phyloP scores from a whole-genome alignment of 2,329 filamentous ascomycete genomes.

The Penicillium sp. region DNA sequence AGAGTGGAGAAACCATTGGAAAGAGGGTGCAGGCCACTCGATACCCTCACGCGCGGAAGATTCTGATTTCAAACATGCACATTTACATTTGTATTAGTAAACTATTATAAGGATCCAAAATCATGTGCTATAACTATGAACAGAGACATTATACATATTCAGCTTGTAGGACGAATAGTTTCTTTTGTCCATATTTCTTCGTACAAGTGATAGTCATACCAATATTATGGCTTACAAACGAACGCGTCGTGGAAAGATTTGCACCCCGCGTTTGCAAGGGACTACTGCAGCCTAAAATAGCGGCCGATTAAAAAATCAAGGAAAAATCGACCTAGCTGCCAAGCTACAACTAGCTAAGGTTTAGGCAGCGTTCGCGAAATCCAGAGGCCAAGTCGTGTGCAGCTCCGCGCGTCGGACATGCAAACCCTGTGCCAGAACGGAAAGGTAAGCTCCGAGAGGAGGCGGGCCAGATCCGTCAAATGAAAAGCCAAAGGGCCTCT shows the following conservation, averaged over 20 bases:
- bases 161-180: too few species aligned
- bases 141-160: not conserved
- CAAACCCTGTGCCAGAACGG: not conserved
- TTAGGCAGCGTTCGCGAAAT: not conserved
- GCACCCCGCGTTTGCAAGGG: slow-evolving; percentile 2
- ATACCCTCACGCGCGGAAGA: not conserved
- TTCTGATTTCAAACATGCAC: not conserved
- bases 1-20: not conserved
- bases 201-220: too few species aligned
- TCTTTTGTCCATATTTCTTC: too few species aligned
- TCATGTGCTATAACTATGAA: not conserved
- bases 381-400: not conserved
- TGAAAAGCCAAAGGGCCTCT: not conserved
- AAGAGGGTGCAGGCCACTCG: not conserved
- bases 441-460: slow-evolving; percentile 1
- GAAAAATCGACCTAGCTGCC: not conserved
- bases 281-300: not conserved
- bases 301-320: not conserved
- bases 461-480: not conserved
- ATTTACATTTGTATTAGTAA: not conserved
- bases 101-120: not conserved
- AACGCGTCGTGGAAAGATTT: not conserved
- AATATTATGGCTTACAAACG: not conserved
- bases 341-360: not conserved
- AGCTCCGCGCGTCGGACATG: slow-evolving; percentile 1